Evolutionary conservation across 73 alveolate genomes (phyloP), one percentile per base, ranked within the genome.

Genomic region (Paramecium octaurelia): DNA sequence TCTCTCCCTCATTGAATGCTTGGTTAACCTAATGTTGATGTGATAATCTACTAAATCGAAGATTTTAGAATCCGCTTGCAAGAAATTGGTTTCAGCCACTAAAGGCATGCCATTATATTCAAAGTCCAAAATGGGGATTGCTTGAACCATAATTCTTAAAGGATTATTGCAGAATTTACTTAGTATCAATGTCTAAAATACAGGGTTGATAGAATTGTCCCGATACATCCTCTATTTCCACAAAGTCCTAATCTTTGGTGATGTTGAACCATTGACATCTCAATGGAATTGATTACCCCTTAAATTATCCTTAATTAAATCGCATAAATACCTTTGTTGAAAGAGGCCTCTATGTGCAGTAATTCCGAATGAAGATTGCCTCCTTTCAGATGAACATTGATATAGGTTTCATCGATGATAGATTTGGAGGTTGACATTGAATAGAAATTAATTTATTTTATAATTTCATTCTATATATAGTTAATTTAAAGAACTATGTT

Each of bases 181-280:
- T 80, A 38, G 71, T 80, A 24, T 80, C 75, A 27, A 80, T 43
- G 24, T 80, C 91, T 9, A 80, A 73, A 23, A 80, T 80, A 24
- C 77, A 80, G 44, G 91, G 91, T 27, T 80, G 16, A 80, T 80
- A 80, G 29, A 42, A 80, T 80, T 80, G 18, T 11, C 91, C 91
- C 6, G 57, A 38, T 16, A 80, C 46, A 35, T 80, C 91, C 24
- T 80, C 76, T 24, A 80, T 46, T 48, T 80, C 91, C 16, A 44
- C 35, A 23, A 80, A 44, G 1, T 80, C 91, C n/a, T 80, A 44
- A 16, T 80, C 73, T 43, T 80, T 80, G 7, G 91, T 80, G 11
- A 80, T 48, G 24, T 80, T 80, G n/a, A 20, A 80, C 91, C 91
- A 80, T 80, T 44, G 29, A 23, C 91, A 80, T 44, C 20, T 80